Evolutionary conservation across 176 grass and related monocot genomes (phyloP), one percentile per base, ranked within the genome.

Genomic region (Musa beccarii): DNA sequence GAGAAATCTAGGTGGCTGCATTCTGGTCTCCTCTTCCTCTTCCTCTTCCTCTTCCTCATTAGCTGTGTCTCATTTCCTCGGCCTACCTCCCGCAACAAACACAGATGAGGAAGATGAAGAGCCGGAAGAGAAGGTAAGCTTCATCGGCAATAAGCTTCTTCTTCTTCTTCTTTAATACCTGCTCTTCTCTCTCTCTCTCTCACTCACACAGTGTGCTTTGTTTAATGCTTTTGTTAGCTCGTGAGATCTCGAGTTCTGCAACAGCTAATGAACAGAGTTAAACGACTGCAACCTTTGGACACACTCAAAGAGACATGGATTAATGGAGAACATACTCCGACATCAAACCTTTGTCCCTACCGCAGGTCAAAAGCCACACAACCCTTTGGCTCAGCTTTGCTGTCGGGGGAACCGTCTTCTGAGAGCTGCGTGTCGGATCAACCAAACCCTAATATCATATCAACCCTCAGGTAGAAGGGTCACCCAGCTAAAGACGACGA

Each of bases 281-380:
- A 28, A 66, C 26, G 63, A 66, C 21, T 11, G 1, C 22, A 66
- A 66, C 13, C 21, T 66, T 66, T 66, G 63, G 57, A 69, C 11
- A 14, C 11, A 77, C 76, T 79, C 76, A 73, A 20, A 75, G 80
- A 82, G 79, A 51, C 69, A 75, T 51, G 75, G 66, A 66, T 79
- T 53, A 62, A 26, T 76, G 68, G 68, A 59, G 56, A 28, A 77
- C 74, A 64, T 63, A 81, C 73, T 53, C 66, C 77, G 79, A 89
- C 92, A 96, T 86, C 79, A 86, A 92, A 89, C 57, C 1, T 23
- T 66, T 66, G 63, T 66, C 20, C 12, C 63, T 28, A 66, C 23
- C 6, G 10, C 24, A 66, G 28, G 63, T 66, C 23, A 66, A 66
- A 25, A 66, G 23, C 21, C 63, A 25, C 22, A 26, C 9, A 4